Percentiles rank a stretch among this genome's conserved stretches.
Conservation (phyloP, 1,284 basidiomycete genomes). For the Trichosporon ovoides region DNA sequence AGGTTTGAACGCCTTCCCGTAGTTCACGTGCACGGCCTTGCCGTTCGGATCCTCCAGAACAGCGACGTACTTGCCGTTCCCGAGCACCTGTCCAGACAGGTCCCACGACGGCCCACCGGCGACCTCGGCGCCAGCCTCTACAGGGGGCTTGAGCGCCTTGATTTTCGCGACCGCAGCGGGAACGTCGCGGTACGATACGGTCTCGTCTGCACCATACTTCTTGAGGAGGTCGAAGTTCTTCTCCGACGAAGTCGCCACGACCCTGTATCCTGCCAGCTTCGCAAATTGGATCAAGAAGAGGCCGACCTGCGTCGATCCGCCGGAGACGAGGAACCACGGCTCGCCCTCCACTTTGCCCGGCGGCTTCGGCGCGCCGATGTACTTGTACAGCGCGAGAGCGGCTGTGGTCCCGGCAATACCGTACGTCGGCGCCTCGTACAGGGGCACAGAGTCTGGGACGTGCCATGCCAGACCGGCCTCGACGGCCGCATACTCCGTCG, state of each 20-base stretch:
- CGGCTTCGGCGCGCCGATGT: background rate
- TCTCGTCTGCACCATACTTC: constrained; percentile 49
- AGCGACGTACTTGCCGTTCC: background rate
- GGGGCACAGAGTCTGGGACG: constrained; percentile 24
- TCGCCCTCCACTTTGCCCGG: background rate
- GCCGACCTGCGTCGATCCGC: constrained; percentile 50
- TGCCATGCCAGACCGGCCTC: constrained; percentile 22
- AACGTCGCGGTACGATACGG: constrained; percentile 37
- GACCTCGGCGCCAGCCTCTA: constrained; percentile 20
- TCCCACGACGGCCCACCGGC: constrained; percentile 5
- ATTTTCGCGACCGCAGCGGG: constrained; percentile 10
- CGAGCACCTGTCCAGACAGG: background rate
- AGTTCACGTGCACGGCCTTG: background rate
- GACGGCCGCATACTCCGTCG: constrained; percentile 48
- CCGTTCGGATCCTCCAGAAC: background rate
- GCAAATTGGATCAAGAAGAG: constrained; percentile 52
- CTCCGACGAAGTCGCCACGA: constrained; percentile 50
- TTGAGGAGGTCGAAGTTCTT: constrained; percentile 49
- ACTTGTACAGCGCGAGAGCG: background rate
- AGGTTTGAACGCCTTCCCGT: background rate
- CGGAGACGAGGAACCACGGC: constrained; percentile 47
- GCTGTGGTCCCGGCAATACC: constrained; percentile 49
- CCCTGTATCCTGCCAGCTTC: constrained; percentile 48
- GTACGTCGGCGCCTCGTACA: constrained; percentile 49
- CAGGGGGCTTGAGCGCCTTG: constrained; percentile 5